Percentiles rank a stretch among this genome's conserved stretches.
phyloP scores from a whole-genome alignment of 208 protist species.

The Acanthamoeba royreba region DNA sequence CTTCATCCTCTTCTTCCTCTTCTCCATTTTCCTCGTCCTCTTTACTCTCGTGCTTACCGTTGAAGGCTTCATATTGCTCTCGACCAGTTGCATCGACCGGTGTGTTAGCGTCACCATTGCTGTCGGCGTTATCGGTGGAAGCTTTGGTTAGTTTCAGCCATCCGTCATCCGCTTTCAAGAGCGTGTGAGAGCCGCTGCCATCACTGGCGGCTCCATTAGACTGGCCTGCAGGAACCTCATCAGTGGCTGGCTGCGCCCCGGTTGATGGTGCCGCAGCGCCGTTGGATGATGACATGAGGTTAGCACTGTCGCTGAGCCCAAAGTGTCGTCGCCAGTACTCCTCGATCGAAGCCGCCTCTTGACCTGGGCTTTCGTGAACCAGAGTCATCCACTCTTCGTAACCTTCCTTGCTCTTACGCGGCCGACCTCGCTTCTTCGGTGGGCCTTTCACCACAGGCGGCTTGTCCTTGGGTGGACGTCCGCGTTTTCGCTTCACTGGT shows the following conservation, averaged over 20 bases:
- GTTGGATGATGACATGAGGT: neutral
- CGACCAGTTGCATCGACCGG: too few species aligned
- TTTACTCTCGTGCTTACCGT: neutral
- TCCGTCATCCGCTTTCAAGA: too few species aligned
- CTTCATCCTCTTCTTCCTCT: neutral
- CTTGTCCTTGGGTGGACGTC: neutral
- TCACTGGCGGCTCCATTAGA: too few species aligned
- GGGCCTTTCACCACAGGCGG: neutral
- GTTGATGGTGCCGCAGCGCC: neutral
- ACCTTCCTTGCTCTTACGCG: constrained; percentile 3
- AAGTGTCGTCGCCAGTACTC: neutral
- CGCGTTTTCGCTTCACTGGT: constrained; percentile 5
- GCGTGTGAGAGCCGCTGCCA: too few species aligned
- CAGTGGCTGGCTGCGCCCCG: too few species aligned
- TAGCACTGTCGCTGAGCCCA: neutral
- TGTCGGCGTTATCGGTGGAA: too few species aligned
- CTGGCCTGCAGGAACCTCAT: too few species aligned
- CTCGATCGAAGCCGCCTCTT: neutral
- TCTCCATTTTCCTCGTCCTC: neutral
- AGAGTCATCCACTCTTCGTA: constrained; percentile 18
- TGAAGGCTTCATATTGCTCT: too few species aligned
- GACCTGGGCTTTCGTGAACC: neutral
- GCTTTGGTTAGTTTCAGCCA: too few species aligned
- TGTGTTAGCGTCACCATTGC: too few species aligned
- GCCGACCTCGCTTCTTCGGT: neutral